A percentile compares a stretch with the other conserved stretches of the same genome.
These are phyloP conservation scores for Primulina tabacum DNA, from an alignment of 257 asterid species.

Conservation along the genomic window DNA sequence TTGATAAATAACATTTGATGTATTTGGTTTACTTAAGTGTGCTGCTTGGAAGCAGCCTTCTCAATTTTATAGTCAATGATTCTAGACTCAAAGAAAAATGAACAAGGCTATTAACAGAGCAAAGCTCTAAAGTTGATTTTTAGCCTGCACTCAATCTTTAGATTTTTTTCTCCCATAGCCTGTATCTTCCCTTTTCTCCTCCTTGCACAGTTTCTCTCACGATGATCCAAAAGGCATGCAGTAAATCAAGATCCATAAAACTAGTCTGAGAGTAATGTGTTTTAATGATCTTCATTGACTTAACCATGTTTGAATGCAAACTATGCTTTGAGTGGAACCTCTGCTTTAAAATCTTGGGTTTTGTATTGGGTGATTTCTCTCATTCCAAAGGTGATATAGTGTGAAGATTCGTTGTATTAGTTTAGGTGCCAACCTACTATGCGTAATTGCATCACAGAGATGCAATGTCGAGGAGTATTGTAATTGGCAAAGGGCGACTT, in stretches of 20 bases:
- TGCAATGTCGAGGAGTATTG: constrained; percentile 2
- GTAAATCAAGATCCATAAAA: not conserved
- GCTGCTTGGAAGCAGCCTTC: not conserved
- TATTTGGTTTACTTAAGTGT: not conserved
- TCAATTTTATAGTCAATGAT: too few species aligned
- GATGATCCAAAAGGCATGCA: not conserved
- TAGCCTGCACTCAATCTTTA: not conserved
- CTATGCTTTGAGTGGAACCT: not conserved
- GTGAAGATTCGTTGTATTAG: not conserved
- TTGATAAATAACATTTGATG: not conserved
- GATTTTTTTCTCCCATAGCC: not conserved
- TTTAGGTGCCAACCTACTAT: constrained; percentile 8
- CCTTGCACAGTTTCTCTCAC: not conserved
- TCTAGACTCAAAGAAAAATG: not conserved
- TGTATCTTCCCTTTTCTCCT: not conserved
- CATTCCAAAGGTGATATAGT: not conserved
- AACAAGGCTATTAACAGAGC: not conserved
- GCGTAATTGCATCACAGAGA: not conserved
- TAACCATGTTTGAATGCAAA: not conserved
- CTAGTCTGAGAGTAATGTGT: not conserved
- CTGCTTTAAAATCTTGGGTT: constrained; percentile 1
- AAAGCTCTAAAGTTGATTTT: not conserved
- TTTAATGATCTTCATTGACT: not conserved
- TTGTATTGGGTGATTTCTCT: constrained; percentile 9
- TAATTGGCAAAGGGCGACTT: not conserved